Percentiles rank a stretch among this genome's conserved stretches.
phyloP scores from a whole-genome alignment of 2,329 filamentous ascomycete genomes.

The Ciborinia camelliae region DNA sequence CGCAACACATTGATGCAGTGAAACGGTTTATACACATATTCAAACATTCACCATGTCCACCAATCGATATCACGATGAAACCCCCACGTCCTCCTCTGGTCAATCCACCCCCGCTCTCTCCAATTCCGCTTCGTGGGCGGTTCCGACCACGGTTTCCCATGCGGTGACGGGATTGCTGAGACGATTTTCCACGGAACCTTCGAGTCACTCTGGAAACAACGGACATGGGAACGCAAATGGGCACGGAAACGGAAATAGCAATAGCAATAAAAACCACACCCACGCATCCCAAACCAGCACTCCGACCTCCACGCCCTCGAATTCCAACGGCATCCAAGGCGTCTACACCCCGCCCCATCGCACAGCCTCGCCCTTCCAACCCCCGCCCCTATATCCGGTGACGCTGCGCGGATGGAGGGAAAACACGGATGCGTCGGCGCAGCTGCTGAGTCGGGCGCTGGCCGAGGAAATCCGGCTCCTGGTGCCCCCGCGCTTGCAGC shows the following conservation, averaged over 20 bases:
- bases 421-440: conserved; percentile 56
- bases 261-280: conserved; percentile 26
- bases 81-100: conserved; percentile 26
- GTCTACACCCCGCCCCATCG: conserved; percentile 43
- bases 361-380: conserved; percentile 75
- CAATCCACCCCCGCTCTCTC: conserved; percentile 38
- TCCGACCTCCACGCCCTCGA: background rate
- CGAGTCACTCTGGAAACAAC: background rate
- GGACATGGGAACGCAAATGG: background rate
- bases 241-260: conserved; percentile 21
- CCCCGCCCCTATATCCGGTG: conserved; percentile 82
- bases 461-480: conserved; percentile 93
- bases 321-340: conserved; percentile 28
- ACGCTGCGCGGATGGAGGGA: conserved; percentile 63
- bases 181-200: conserved; percentile 56
- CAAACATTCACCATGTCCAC: conserved; percentile 6
- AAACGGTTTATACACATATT: background rate
- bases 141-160: conserved; percentile 47
- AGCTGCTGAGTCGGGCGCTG: conserved; percentile 67
- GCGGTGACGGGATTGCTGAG: conserved; percentile 63
- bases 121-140: conserved; percentile 44
- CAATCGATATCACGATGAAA: conserved; percentile 20
- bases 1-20: conserved; percentile 3
- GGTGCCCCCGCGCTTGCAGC: conserved; percentile 79
- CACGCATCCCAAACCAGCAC: conserved; percentile 18